Conservation (phyloP, 495 filamentous ascomycete species). For the Talaromyces ruber region DNA sequence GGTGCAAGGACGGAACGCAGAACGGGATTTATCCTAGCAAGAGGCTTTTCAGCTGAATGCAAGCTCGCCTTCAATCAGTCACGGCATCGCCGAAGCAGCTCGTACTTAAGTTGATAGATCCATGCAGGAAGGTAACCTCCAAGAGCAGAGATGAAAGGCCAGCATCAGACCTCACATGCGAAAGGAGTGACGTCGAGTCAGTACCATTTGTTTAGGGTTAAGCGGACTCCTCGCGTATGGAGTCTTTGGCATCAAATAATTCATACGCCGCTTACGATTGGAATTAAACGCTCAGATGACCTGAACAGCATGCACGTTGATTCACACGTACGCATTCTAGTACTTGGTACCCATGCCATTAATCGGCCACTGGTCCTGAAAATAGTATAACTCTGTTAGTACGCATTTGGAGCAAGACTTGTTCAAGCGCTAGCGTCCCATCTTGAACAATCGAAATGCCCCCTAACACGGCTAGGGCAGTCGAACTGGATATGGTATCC, state of each 20-base stretch:
- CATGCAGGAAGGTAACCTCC: background rate
- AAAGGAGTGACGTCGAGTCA: background rate
- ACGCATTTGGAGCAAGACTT: background rate
- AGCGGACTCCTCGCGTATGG: background rate
- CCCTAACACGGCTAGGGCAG: background rate
- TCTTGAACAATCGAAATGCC: background rate
- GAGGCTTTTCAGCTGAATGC: background rate
- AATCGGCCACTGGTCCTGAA: background rate
- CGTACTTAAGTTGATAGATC: background rate
- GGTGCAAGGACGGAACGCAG: background rate
- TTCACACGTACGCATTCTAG: background rate
- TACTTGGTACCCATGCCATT: background rate
- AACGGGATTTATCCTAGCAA: background rate
- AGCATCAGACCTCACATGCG: background rate
- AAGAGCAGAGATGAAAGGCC: background rate
- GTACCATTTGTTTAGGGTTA: background rate
- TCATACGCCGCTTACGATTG: background rate
- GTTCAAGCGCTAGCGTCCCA: background rate
- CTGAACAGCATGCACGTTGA: conserved; percentile 4
- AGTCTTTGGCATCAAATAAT: background rate
- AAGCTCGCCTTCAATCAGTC: background rate
- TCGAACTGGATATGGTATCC: background rate
- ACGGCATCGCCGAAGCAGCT: background rate
- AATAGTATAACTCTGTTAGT: background rate
- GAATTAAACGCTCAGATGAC: conserved; percentile 5